Percentiles rank a stretch among this genome's conserved stretches.
phyloP scores from a whole-genome alignment of 495 filamentous ascomycete genomes.

The Bacidia rubella region DNA sequence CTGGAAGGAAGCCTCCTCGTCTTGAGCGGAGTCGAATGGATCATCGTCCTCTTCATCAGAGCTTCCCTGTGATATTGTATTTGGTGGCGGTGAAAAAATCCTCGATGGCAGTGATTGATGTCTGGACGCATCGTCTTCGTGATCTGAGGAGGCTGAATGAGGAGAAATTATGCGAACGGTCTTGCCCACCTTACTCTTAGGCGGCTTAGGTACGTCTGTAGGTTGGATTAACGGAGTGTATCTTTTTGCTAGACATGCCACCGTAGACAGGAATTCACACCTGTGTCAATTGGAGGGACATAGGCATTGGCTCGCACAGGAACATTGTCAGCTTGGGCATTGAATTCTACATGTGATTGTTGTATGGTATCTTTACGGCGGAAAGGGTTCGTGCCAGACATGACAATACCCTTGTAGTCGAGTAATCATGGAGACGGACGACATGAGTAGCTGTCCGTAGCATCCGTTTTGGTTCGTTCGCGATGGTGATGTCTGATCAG shows the following conservation, averaged over 20 bases:
- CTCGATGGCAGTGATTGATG: constrained; percentile 6
- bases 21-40: constrained; percentile 14
- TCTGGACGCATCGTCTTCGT: constrained; percentile 2
- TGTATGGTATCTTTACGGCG: constrained; percentile 24
- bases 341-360: neutral
- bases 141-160: constrained; percentile 14
- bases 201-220: constrained; percentile 54
- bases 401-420: constrained; percentile 19
- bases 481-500: neutral
- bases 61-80: constrained; percentile 1
- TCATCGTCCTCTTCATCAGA: constrained; percentile 10
- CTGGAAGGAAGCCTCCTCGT: neutral
- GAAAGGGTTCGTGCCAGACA: constrained; percentile 47
- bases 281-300: constrained; percentile 16
- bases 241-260: neutral
- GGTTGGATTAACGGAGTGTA: neutral
- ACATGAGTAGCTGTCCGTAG: neutral
- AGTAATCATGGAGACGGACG: constrained; percentile 14
- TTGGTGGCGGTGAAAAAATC: constrained; percentile 3
- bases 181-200: constrained; percentile 65
- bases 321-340: neutral
- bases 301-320: constrained; percentile 6
- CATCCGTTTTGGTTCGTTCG: neutral
- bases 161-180: constrained; percentile 64
- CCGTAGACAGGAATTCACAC: too few relatives aligned